These are phyloP conservation scores for Geotrichum ghanense DNA, from an alignment of 805 yeast genomes.

Conservation along the genomic window DNA sequence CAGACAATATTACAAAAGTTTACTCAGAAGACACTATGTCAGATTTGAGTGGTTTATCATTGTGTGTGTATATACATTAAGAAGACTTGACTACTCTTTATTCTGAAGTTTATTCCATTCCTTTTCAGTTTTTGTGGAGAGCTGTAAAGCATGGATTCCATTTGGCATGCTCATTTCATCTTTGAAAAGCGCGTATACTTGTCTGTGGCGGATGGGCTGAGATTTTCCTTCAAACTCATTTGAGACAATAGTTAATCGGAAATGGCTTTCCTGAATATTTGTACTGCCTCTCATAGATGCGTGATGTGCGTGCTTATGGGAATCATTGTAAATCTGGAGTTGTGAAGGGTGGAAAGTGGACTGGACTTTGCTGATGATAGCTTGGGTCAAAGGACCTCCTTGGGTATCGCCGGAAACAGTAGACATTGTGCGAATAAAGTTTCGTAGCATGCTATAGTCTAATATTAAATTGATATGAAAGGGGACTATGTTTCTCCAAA, in stretches of 20 bases:
- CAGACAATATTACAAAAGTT: too few relatives aligned
- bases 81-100: slow-evolving; percentile 3
- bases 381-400: slow-evolving; percentile 24
- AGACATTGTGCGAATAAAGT: neutral
- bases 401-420: neutral
- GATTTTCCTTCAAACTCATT: slow-evolving; percentile 52
- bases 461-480: too few relatives aligned
- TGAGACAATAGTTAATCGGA: slow-evolving; percentile 62
- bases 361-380: slow-evolving; percentile 35
- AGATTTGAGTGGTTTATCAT: neutral
- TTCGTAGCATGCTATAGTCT: neutral
- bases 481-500: too few relatives aligned
- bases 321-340: slow-evolving; percentile 59
- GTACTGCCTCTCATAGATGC: slow-evolving; percentile 65
- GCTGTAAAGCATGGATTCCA: slow-evolving; percentile 82
- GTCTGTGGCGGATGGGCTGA: slow-evolving; percentile 67
- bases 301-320: slow-evolving; percentile 81
- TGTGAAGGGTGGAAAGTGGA: slow-evolving; percentile 33
- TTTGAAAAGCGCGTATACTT: slow-evolving; percentile 54
- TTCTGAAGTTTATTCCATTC: slow-evolving; percentile 32
- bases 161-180: slow-evolving; percentile 53
- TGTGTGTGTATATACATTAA: neutral
- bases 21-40: neutral
- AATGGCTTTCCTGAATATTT: slow-evolving; percentile 72
- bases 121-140: slow-evolving; percentile 64